A percentile compares a stretch with the other conserved stretches of the same genome.
Conservation (phyloP, 2,329 filamentous ascomycete genomes). For the Pseudocercospora fijiensis region DNA sequence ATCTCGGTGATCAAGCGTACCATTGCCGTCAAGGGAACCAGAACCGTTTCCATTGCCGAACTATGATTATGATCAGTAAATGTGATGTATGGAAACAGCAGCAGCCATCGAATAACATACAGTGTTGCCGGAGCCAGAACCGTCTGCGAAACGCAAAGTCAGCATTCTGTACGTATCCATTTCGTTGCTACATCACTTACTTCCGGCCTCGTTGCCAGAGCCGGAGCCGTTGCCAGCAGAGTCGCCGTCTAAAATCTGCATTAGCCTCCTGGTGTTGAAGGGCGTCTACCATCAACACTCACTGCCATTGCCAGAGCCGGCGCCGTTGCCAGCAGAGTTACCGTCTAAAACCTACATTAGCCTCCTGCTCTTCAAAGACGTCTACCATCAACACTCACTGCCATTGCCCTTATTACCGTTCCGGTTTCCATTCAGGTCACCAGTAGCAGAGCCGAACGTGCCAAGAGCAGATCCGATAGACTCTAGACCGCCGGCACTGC, state of each 20-base stretch:
- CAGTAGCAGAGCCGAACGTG: not conserved
- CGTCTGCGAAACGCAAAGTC: not conserved
- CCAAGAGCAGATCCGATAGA: not conserved
- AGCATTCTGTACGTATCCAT: not conserved
- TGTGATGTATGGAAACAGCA: not conserved
- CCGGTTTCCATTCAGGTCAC: not conserved
- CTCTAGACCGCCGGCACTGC: not conserved
- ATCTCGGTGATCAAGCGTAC: not conserved
- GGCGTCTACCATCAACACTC: not conserved
- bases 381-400: not conserved
- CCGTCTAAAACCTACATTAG: not conserved
- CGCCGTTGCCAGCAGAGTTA: constrained; percentile 1
- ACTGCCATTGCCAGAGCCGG: not conserved
- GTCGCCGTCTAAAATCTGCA: not conserved
- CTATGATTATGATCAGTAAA: not conserved
- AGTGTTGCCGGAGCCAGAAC: not conserved
- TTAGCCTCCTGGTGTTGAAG: too few relatives aligned
- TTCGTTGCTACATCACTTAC: not conserved
- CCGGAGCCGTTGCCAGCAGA: constrained; percentile 5
- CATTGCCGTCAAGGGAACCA: not conserved
- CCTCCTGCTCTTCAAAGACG: not conserved
- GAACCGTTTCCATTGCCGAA: not conserved
- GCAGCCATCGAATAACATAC: not conserved
- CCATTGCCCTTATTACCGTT: constrained; percentile 10
- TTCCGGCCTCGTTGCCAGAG: not conserved